Conservation (phyloP, 2,329 filamentous ascomycete species). For the Immersiporthe knoxdaviesiana region DNA sequence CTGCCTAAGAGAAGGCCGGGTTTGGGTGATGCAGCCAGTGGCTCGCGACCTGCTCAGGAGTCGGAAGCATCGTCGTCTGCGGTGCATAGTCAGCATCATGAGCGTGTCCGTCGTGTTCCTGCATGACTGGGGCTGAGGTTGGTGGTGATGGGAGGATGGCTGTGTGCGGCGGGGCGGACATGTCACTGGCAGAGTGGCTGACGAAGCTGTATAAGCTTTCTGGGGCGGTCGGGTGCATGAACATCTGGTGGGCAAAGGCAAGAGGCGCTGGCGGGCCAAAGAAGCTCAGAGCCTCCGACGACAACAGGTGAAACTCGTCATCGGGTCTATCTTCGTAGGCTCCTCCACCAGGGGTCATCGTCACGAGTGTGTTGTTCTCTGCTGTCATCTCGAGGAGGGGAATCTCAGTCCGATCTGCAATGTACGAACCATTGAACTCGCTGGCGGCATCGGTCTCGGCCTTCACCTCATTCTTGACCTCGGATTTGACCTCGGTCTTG, state of each 20-base stretch:
- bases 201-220: conserved; percentile 25
- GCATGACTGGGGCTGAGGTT: neutral
- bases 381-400: neutral
- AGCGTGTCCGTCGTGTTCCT: conserved; percentile 8
- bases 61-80: conserved; percentile 18
- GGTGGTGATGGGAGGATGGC: neutral
- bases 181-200: conserved; percentile 9
- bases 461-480: conserved; percentile 27
- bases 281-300: conserved; percentile 16
- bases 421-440: conserved; percentile 31
- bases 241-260: conserved; percentile 19
- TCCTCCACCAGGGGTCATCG: neutral
- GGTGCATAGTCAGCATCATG: conserved; percentile 25
- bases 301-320: conserved; percentile 19
- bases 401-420: conserved; percentile 9
- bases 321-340: neutral
- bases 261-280: conserved; percentile 11
- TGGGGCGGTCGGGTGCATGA: conserved; percentile 15
- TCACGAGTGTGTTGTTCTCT: neutral
- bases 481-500: conserved; percentile 13
- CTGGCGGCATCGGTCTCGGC: conserved; percentile 22
- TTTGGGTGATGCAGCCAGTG: conserved; percentile 27
- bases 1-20: conserved; percentile 20
- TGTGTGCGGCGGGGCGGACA: conserved; percentile 15
- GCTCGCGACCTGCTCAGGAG: conserved; percentile 13